Evolutionary conservation across 2,329 filamentous ascomycete genomes (phyloP).

Genomic region (Arthrobotrys sinensis): DNA sequence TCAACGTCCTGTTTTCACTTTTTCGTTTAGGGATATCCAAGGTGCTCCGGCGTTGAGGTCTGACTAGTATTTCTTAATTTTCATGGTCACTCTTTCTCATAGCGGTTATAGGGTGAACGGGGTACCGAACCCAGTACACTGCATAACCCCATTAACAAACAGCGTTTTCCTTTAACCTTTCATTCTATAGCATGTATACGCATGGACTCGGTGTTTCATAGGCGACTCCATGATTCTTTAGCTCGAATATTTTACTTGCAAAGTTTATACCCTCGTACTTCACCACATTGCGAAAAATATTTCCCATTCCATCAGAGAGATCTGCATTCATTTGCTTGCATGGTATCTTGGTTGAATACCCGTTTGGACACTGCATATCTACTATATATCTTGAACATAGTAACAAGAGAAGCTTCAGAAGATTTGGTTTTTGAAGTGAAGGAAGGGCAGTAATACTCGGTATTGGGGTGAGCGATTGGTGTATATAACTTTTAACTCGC

Average conservation of each 20-base stretch:
- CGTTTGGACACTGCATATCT: too few relatives aligned
- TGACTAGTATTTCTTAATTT: conserved; percentile 30
- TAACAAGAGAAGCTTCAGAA: neutral
- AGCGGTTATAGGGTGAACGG: conserved; percentile 9
- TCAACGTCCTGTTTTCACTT: conserved; percentile 25
- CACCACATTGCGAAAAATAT: neutral
- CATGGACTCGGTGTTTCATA: conserved; percentile 44
- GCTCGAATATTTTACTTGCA: conserved; percentile 1
- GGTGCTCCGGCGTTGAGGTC: conserved; percentile 56
- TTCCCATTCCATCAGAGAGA: neutral
- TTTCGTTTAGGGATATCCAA: conserved; percentile 54
- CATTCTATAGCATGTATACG: conserved; percentile 25
- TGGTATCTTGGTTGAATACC: too few relatives aligned
- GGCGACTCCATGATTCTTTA: conserved; percentile 19
- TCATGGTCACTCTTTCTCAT: neutral
- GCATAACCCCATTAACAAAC: conserved; percentile 1
- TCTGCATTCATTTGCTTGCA: neutral
- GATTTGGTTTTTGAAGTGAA: neutral
- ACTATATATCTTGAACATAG: neutral
- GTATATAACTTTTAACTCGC: neutral
- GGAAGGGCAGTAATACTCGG: neutral
- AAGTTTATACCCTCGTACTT: conserved; percentile 12
- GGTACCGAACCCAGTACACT: neutral
- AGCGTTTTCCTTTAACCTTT: conserved; percentile 1
- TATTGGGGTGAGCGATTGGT: neutral